These are phyloP conservation scores for Forsythia viridissima DNA, from an alignment of 257 asterid species.

Conservation along the genomic window DNA sequence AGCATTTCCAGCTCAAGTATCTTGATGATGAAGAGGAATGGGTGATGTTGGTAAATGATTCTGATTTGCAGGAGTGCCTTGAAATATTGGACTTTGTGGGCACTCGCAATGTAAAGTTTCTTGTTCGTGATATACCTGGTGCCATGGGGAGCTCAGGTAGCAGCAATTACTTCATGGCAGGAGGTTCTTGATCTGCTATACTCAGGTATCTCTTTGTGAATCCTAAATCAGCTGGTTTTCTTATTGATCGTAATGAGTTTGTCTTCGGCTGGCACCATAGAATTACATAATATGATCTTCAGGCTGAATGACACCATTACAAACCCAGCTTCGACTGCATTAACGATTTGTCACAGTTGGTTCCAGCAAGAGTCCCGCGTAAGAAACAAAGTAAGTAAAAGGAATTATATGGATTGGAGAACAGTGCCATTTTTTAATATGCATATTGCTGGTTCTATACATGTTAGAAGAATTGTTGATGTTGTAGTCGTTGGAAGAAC, in stretches of 20 bases:
- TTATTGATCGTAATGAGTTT: background rate
- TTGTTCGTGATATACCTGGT: constrained; percentile 56
- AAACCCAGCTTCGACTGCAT: background rate
- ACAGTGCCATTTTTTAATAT: background rate
- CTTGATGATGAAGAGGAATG: constrained; percentile 92
- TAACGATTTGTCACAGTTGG: background rate
- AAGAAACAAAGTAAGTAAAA: background rate
- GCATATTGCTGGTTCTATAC: background rate
- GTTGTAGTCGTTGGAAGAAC: constrained; percentile 2
- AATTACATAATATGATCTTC: too few relatives aligned
- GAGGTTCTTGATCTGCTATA: constrained; percentile 30
- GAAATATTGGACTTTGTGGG: constrained; percentile 60
- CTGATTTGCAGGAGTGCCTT: constrained; percentile 79
- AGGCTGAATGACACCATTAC: background rate
- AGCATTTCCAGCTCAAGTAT: constrained; percentile 79
- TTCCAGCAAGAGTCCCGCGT: background rate
- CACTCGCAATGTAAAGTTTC: constrained; percentile 55
- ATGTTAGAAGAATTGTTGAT: constrained; percentile 5
- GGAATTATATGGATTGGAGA: background rate
- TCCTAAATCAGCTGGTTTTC: background rate
- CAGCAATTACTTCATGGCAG: constrained; percentile 62
- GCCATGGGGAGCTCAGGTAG: constrained; percentile 76
- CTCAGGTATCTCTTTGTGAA: background rate
- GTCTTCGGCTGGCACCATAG: too few relatives aligned
- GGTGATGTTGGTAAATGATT: constrained; percentile 87